phyloP scores from a whole-genome alignment of 495 filamentous ascomycete species.

The Penicillium atrosanguineum region DNA sequence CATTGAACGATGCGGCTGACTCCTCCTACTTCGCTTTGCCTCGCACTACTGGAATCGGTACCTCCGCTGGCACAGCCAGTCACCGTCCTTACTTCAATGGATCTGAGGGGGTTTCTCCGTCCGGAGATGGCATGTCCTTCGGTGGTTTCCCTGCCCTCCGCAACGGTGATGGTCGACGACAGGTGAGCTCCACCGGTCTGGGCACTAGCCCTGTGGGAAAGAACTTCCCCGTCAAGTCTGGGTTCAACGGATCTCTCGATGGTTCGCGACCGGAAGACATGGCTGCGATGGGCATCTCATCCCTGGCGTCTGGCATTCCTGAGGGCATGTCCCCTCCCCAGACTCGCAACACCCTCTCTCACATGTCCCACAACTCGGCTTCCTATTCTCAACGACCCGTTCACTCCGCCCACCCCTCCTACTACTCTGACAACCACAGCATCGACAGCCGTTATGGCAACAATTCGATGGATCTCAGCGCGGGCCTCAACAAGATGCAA shows the following conservation, averaged over 20 bases:
- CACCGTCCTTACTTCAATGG: constrained; percentile 36
- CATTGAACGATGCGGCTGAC: constrained; percentile 41
- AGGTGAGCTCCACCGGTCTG: constrained; percentile 32
- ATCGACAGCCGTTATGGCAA: constrained; percentile 31
- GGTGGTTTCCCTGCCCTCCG: constrained; percentile 29
- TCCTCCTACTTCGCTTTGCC: constrained; percentile 43
- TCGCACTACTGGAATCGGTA: constrained; percentile 28
- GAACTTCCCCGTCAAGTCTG: constrained; percentile 31
- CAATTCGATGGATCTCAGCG: constrained; percentile 32
- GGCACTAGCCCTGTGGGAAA: constrained; percentile 29
- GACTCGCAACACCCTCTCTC: constrained; percentile 31
- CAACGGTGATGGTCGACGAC: constrained; percentile 30
- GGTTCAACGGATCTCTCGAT: constrained; percentile 31
- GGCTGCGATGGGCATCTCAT: constrained; percentile 26
- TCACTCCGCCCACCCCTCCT: constrained; percentile 39
- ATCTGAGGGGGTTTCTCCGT: constrained; percentile 35
- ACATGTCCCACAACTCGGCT: constrained; percentile 40
- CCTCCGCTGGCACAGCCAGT: constrained; percentile 18
- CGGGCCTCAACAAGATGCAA: constrained; percentile 34
- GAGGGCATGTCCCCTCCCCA: constrained; percentile 31
- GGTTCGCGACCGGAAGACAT: constrained; percentile 29
- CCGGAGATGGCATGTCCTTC: constrained; percentile 35
- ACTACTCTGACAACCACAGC: constrained; percentile 40
- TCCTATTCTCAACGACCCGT: constrained; percentile 35
- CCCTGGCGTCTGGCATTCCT: constrained; percentile 27